These are phyloP conservation scores for Lichtheimia corymbifera DNA, from an alignment of 371 early-diverging fungal genomes.

Conservation along the genomic window DNA sequence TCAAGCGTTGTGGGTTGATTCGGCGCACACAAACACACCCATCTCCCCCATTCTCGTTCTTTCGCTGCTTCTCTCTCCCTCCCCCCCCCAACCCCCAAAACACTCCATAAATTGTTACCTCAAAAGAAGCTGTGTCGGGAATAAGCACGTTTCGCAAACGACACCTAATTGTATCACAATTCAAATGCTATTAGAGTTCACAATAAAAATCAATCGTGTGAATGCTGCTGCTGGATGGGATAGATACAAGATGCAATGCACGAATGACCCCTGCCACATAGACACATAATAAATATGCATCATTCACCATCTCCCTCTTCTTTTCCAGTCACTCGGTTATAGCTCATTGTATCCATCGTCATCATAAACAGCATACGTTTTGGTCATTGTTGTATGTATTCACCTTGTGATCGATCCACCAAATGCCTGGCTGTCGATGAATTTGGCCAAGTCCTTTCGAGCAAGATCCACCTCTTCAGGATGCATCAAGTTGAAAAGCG, in stretches of 20 bases:
- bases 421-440: conserved; percentile 45
- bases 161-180: conserved; percentile 10
- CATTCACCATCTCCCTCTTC: too few species aligned
- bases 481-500: conserved; percentile 62
- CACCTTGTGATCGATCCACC: conserved; percentile 65
- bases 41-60: too few species aligned
- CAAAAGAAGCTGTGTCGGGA: conserved; percentile 6
- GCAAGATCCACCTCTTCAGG: conserved; percentile 61
- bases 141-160: conserved; percentile 13
- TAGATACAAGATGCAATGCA: too few species aligned
- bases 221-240: neutral
- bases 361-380: too few species aligned
- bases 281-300: too few species aligned
- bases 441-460: conserved; percentile 51
- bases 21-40: too few species aligned
- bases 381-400: neutral
- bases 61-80: too few species aligned
- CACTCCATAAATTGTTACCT: conserved; percentile 1
- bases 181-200: conserved; percentile 8
- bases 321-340: too few species aligned
- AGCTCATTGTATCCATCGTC: too few species aligned
- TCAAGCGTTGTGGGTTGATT: too few species aligned
- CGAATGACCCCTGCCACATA: too few species aligned
- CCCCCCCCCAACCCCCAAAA: too few species aligned
- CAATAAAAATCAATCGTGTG: conserved; percentile 12